These are phyloP conservation scores for Zymoseptoria passerinii DNA, from an alignment of 2,329 filamentous ascomycete species.

Conservation along the genomic window DNA sequence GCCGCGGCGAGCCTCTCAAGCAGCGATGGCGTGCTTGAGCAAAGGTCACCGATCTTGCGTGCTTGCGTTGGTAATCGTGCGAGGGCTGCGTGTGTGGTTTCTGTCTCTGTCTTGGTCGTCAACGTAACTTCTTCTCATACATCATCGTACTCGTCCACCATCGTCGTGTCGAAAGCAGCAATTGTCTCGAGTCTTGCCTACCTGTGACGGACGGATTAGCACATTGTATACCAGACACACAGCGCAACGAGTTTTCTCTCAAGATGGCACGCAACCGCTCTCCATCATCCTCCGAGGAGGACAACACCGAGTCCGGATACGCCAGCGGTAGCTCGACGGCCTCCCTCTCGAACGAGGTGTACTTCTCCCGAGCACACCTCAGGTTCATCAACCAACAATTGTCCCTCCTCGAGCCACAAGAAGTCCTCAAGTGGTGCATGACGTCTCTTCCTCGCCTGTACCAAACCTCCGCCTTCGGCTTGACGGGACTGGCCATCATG, in stretches of 20 bases:
- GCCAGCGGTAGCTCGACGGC: conserved; percentile 58
- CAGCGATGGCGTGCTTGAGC: background rate
- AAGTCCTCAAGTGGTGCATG: conserved; percentile 87
- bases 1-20: background rate
- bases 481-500: conserved; percentile 45
- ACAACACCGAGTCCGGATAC: conserved; percentile 71
- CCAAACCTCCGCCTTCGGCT: conserved; percentile 45
- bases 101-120: background rate
- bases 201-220: background rate
- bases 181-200: background rate
- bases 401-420: conserved; percentile 77
- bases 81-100: background rate
- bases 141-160: background rate
- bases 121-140: background rate
- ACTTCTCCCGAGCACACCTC: conserved; percentile 80
- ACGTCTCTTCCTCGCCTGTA: conserved; percentile 80
- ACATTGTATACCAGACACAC: background rate
- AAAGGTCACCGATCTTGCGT: background rate
- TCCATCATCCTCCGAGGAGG: conserved; percentile 18
- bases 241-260: background rate
- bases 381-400: conserved; percentile 86
- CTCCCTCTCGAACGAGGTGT: conserved; percentile 59
- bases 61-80: background rate
- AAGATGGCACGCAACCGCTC: background rate
- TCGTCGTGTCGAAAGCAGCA: background rate